Conservation (phyloP, 2,329 filamentous ascomycete species). For the Elsinoe necatrix region DNA sequence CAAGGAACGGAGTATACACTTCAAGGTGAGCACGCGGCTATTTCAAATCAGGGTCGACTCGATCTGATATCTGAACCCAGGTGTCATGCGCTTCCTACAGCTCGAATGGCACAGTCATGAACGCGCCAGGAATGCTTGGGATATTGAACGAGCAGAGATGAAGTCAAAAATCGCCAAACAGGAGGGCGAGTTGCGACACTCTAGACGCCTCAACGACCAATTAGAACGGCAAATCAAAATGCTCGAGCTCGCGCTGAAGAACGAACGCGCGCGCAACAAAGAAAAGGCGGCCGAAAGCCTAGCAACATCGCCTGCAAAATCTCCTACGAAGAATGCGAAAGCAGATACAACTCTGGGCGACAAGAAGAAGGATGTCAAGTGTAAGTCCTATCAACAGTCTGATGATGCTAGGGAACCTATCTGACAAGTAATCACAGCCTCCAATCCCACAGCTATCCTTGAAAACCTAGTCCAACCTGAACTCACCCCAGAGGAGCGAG, state of each 20-base stretch:
- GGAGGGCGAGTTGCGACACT: conserved; percentile 79
- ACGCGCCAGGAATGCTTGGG: conserved; percentile 94
- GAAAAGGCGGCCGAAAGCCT: conserved; percentile 18
- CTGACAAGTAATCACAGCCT: conserved; percentile 4
- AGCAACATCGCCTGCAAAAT: neutral
- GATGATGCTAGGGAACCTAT: conserved; percentile 25
- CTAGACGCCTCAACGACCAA: conserved; percentile 80
- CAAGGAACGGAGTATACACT: conserved; percentile 63
- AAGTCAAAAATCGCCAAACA: conserved; percentile 91
- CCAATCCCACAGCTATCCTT: conserved; percentile 20
- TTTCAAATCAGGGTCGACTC: neutral
- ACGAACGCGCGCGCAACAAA: conserved; percentile 61
- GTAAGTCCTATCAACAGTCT: conserved; percentile 44
- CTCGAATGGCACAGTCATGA: conserved; percentile 99
- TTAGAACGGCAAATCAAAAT: conserved; percentile 84
- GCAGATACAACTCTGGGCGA: conserved; percentile 17
- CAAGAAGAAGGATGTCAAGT: conserved; percentile 21
- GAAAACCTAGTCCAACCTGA: conserved; percentile 28
- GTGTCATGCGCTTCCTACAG: conserved; percentile 98
- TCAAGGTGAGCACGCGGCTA: conserved; percentile 47
- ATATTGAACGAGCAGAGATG: conserved; percentile 99
- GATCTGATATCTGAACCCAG: conserved; percentile 39
- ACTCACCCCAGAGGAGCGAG: conserved; percentile 45
- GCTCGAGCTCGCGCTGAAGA: conserved; percentile 78
- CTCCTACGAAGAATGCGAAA: conserved; percentile 19